phyloP scores from a whole-genome alignment of 2,329 filamentous ascomycete genomes.

The Talaromyces sp. region DNA sequence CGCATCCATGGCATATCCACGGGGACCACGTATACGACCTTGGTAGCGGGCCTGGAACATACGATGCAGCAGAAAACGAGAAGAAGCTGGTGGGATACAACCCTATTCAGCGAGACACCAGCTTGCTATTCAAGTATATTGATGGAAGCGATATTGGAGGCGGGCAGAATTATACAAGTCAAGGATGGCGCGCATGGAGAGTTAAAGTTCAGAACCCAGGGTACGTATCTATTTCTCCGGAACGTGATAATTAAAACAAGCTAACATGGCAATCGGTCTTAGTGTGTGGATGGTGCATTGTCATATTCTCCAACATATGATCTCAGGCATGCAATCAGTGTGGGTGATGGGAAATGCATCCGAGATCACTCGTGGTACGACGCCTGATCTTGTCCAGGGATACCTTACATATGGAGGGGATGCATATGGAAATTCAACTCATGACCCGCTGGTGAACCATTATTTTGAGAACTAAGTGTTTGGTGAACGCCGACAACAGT shows the following conservation, averaged over 20 bases:
- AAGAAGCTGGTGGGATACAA: constrained; percentile 30
- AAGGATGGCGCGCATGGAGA: constrained; percentile 56
- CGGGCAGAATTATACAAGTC: constrained; percentile 31
- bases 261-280: neutral
- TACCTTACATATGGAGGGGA: constrained; percentile 42
- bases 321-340: constrained; percentile 44
- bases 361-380: constrained; percentile 28
- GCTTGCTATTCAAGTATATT: constrained; percentile 52
- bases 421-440: constrained; percentile 33
- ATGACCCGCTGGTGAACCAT: constrained; percentile 13
- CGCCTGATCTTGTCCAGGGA: constrained; percentile 28
- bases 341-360: constrained; percentile 42
- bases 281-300: constrained; percentile 47
- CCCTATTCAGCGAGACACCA: constrained; percentile 43
- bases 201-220: constrained; percentile 48
- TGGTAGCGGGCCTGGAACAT: constrained; percentile 42
- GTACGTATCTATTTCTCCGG: neutral
- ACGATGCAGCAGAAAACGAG: constrained; percentile 39
- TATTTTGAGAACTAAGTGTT: constrained; percentile 1
- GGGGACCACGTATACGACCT: constrained; percentile 42
- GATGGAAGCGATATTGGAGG: constrained; percentile 32
- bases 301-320: constrained; percentile 45
- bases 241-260: no score
- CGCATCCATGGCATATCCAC: constrained; percentile 44
- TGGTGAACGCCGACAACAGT: neutral